Conservation (phyloP, 2,329 filamentous ascomycete genomes). For the Botryotinia convoluta region DNA sequence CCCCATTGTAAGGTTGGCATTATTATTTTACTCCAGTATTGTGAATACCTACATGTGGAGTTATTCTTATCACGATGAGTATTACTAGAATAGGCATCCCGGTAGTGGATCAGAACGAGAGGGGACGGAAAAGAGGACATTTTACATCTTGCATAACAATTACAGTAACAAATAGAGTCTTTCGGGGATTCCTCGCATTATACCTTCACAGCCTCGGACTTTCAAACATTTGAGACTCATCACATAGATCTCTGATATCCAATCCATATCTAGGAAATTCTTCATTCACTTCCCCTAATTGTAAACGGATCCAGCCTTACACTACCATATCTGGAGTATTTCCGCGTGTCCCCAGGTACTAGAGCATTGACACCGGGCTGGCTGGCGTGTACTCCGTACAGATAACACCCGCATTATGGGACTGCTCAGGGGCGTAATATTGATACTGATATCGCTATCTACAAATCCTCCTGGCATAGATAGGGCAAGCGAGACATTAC, state of each 20-base stretch:
- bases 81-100: constrained; percentile 6
- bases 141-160: neutral
- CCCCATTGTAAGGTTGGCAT: constrained; percentile 5
- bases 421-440: neutral
- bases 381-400: constrained; percentile 3
- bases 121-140: neutral
- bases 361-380: constrained; percentile 14
- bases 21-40: neutral
- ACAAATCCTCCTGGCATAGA: neutral
- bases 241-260: neutral
- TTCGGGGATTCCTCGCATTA: neutral
- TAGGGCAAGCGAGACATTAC: constrained; percentile 6
- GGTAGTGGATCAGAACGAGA: constrained; percentile 10
- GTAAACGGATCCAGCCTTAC: neutral
- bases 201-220: neutral
- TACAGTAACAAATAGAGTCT: neutral
- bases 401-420: neutral
- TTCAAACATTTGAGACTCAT: neutral
- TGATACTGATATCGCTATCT: constrained; percentile 5
- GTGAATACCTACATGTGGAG: neutral
- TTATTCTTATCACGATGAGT: neutral
- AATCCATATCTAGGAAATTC: neutral
- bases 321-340: constrained; percentile 2
- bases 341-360: neutral
- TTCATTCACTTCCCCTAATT: neutral